Evolutionary conservation across 345 rosid genomes (phyloP), one percentile per base, ranked within the genome.

Genomic region (Firmiana major): DNA sequence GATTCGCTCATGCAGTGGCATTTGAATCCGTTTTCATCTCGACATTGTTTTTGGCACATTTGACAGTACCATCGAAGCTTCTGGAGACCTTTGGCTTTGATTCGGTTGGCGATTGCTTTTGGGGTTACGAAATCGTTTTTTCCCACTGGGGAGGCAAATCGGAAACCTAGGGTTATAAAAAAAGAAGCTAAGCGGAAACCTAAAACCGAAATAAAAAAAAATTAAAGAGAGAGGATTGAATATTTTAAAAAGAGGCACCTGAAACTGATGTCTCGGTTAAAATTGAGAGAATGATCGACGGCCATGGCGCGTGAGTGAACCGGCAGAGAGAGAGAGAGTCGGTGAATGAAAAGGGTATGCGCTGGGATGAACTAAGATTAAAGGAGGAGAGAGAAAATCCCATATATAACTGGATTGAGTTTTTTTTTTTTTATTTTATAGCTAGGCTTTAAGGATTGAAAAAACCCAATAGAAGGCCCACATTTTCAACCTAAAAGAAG

Each of bases 1-100:
- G 90, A 84, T 81, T 96, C 99, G 86, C 94, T 91, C 97, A 96
- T 92, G 77, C 99, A 93, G 74, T 96, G 99, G 85, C 98, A 96
- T 79, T 96, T 93, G 92, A 96, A 96, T 1, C 99, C 98, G 74
- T 93, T 96, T 89, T 96, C 99, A 78, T 93, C 98, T 1, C 97
- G 88, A 83, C 99, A 96, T 72, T 93, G 98, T 82, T 96, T 96
- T 86, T 93, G 94, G 79, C 98, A 92, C 99, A 96, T 96, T 85
- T 96, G 99, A 71, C 97, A 96, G 51, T 96, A 96, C 99, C 99
- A 96, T 58, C 99, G 88, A 7, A 93, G 97, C 87, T 93, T 96
- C 81, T 93, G 99, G 11, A 93, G 93, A 16, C 98, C 99, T 83
- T 93, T 96, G 17, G 99, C 98, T 71, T 91, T 96, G 82, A 90